phyloP scores from a whole-genome alignment of 225 moss, liverwort and hornwort genomes.

The Polytrichum formosum region DNA sequence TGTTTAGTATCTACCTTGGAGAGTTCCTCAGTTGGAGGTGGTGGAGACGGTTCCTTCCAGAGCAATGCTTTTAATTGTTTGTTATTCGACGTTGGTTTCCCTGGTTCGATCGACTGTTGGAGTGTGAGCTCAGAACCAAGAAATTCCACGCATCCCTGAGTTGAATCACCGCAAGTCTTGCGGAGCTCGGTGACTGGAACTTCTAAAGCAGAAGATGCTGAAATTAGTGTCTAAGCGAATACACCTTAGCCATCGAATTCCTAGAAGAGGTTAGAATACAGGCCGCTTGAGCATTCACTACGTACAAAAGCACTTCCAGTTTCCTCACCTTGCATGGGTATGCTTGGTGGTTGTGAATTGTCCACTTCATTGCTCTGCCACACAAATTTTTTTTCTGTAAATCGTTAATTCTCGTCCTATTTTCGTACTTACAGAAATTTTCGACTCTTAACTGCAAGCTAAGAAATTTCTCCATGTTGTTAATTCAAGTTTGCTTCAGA shows the following conservation, averaged over 20 bases:
- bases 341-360: conserved; percentile 15
- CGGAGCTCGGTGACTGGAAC: not conserved
- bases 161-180: not conserved
- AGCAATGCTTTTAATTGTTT: conserved; percentile 4
- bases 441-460: too few species aligned
- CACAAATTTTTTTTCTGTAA: not conserved
- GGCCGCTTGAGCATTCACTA: not conserved
- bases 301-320: not conserved
- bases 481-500: not conserved
- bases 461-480: not conserved
- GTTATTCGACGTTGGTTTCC: conserved; percentile 5
- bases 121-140: conserved; percentile 8
- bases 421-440: too few species aligned
- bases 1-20: conserved; percentile 13
- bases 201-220: not conserved
- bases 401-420: too few species aligned
- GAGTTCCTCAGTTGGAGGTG: conserved; percentile 1
- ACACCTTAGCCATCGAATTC: not conserved
- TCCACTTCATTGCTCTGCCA: conserved; percentile 10
- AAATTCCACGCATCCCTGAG: conserved; percentile 11
- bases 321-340: conserved; percentile 1
- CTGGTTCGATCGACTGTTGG: conserved; percentile 11
- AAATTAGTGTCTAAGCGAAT: not conserved
- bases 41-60: conserved; percentile 11
- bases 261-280: too few species aligned